Evolutionary conservation across 257 asterid genomes (phyloP), one percentile per base, ranked within the genome.

Genomic region (Solanum pimpinellifolium): DNA sequence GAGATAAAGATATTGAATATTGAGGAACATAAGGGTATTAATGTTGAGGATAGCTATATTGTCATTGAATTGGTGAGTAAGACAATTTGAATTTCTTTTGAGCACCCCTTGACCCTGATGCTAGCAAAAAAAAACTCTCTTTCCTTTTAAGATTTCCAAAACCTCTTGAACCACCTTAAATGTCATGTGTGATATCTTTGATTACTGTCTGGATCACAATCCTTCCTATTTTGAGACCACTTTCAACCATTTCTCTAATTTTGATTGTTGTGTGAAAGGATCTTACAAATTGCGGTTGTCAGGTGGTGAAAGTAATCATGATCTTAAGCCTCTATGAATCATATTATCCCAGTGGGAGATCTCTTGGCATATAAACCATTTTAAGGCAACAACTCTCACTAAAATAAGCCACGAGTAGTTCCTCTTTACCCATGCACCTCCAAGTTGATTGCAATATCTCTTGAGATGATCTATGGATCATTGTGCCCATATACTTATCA

Each of bases 1-100:
- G 9, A 66, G 18, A 12, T 11, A 35, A 1, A 12, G 35, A 14
- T 12, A 12, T 3, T 10, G 4, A 5, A 29, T 11, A 25, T 25
- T 66, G 35, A 25, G 35, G 3, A 2, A 11, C 35, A 25, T 66
- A 11, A 11, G 35, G 18, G 35, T 66, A 66, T 9, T 66, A 66
- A 66, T 66, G 20, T 12, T 66, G 35, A 66, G 9, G 20, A 25
- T 66, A 25, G 2, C 9, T 25, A 66, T 35, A 66, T 13, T 25
- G 9, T 12, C 18, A 35, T 3, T 25, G 0, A 66, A 11, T 1
- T 66, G 1, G 18, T 2, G 35, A 0, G 2, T 25, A 25, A n/a
- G 33, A 65, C 9, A 11, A 66, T 66, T 2, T 0, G 2, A 12
- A 4, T 25, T 25, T 66, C 1, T 7, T 66, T n/a, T 65, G 16